Conservation (phyloP, 805 yeast species). For the Myxozyma udenii region DNA sequence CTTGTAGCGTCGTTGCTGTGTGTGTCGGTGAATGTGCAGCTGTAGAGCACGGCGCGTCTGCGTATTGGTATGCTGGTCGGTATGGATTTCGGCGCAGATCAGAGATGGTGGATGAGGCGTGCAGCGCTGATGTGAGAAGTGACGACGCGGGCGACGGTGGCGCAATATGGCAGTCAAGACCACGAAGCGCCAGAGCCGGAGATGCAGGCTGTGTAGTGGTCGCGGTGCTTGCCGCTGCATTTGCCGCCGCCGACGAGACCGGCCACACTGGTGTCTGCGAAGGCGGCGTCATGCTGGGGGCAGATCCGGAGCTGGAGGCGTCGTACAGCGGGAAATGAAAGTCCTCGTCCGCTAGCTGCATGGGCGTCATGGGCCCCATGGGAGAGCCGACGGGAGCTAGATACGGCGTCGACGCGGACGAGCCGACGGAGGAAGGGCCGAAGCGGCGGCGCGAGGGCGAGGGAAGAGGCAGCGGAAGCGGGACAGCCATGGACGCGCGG, state of each 20-base stretch:
- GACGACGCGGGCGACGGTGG: neutral
- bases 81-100: neutral
- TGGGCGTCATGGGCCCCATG: constrained; percentile 27
- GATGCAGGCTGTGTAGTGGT: neutral
- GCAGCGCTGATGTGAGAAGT: neutral
- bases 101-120: neutral
- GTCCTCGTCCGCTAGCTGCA: constrained; percentile 29
- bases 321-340: constrained; percentile 14
- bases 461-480: neutral
- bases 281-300: no score
- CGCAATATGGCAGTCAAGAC: neutral
- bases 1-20: no score
- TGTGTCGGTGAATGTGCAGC: no score
- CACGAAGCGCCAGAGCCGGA: neutral
- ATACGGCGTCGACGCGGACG: constrained; percentile 21
- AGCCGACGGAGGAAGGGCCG: neutral
- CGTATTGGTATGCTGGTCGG: neutral
- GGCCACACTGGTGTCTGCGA: no score
- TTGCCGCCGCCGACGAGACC: neutral
- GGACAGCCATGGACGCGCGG: neutral
- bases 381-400: constrained; percentile 27
- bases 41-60: no score
- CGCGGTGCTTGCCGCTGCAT: neutral
- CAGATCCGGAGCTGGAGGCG: neutral
- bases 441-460: neutral